Conservation (phyloP, 1,284 basidiomycete species). For the Rhodotorula sp. region DNA sequence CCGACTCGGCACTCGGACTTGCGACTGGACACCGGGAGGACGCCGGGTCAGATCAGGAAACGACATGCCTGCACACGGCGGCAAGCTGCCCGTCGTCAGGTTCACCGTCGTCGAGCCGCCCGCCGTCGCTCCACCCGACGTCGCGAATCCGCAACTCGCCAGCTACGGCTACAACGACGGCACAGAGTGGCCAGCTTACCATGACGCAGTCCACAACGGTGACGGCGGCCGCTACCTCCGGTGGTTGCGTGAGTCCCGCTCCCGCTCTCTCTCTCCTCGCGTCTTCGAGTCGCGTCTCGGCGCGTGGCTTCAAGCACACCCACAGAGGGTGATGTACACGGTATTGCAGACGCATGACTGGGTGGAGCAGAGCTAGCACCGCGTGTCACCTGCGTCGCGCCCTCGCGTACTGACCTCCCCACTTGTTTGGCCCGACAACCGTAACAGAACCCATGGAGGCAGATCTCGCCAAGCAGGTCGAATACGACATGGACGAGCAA, state of each 20-base stretch:
- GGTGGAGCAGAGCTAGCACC: too few relatives aligned
- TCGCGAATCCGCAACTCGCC: constrained; percentile 15
- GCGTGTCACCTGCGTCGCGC: neutral
- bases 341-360: too few relatives aligned
- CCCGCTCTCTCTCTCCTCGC: neutral
- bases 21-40: too few relatives aligned
- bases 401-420: neutral
- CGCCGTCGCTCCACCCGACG: constrained; percentile 4
- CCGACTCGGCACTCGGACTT: too few relatives aligned
- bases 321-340: too few relatives aligned
- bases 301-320: too few relatives aligned
- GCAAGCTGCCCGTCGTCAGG: constrained; percentile 16
- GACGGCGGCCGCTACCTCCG: constrained; percentile 25
- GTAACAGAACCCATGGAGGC: constrained; percentile 80
- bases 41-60: neutral
- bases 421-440: neutral
- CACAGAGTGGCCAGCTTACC: constrained; percentile 15
- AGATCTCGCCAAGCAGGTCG: constrained; percentile 87
- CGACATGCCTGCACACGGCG: neutral
- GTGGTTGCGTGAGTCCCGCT: constrained; percentile 31
- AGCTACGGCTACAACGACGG: constrained; percentile 35
- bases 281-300: neutral
- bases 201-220: neutral
- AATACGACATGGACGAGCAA: constrained; percentile 99
- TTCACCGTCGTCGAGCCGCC: constrained; percentile 12